These are phyloP conservation scores for Claviceps pusilla DNA, from an alignment of 2,329 filamentous ascomycete genomes.

Conservation along the genomic window DNA sequence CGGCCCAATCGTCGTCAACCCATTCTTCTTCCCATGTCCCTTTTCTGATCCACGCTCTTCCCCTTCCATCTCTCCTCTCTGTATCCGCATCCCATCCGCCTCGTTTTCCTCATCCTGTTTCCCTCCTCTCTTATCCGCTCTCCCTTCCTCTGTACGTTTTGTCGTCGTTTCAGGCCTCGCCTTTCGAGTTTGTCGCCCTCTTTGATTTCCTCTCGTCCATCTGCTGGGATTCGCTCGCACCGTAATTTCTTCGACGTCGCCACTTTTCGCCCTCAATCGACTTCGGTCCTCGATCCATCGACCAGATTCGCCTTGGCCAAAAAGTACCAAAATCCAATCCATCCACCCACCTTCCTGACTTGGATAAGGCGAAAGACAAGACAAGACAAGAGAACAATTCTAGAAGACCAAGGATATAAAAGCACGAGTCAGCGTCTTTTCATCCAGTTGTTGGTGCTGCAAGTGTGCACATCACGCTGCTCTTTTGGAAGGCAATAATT, in stretches of 20 bases:
- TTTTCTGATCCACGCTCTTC: conserved; percentile 8
- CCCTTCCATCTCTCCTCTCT: conserved; percentile 7
- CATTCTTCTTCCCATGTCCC: conserved; percentile 11
- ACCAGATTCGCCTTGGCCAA: neutral
- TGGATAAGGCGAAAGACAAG: neutral
- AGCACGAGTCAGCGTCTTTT: neutral
- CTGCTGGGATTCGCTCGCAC: neutral
- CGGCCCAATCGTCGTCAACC: conserved; percentile 5
- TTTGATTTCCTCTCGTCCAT: conserved; percentile 2
- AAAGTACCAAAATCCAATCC: neutral
- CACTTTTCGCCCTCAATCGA: conserved; percentile 4
- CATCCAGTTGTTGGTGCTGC: too few relatives aligned
- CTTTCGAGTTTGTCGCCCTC: conserved; percentile 13
- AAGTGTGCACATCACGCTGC: neutral
- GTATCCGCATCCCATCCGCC: neutral
- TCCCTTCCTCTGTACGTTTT: neutral
- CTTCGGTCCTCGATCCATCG: neutral
- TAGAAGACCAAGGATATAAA: neutral
- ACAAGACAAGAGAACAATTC: neutral
- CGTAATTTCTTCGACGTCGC: neutral
- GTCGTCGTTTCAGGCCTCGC: conserved; percentile 6
- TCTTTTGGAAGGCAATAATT: conserved; percentile 3
- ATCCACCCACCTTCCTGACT: neutral
- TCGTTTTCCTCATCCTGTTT: conserved; percentile 7
- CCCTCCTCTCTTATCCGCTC: conserved; percentile 6